Evolutionary conservation across 768 basidiomycete genomes (phyloP).

Genomic region (Ramaria rubella): DNA sequence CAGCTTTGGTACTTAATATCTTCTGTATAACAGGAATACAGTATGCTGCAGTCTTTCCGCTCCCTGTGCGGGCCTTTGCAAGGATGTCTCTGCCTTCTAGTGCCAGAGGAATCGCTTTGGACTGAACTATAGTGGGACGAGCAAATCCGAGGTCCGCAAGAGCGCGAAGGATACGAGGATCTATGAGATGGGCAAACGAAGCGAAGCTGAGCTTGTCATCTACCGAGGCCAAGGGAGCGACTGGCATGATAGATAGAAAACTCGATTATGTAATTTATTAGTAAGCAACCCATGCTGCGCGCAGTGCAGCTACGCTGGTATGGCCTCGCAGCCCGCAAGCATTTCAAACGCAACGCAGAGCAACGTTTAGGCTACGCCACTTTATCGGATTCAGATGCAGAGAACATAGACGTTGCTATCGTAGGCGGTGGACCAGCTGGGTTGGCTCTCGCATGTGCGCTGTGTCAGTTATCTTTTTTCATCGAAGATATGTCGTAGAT

Average conservation of each 20-base stretch:
- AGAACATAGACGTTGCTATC: slow-evolving; percentile 81
- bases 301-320: not conserved
- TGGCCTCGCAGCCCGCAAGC: not conserved
- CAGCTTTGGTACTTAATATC: slow-evolving; percentile 72
- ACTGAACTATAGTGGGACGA: slow-evolving; percentile 86
- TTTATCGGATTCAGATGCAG: slow-evolving; percentile 6
- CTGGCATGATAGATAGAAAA: not conserved
- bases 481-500: slow-evolving; percentile 1
- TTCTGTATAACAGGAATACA: slow-evolving; percentile 88
- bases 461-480: slow-evolving; percentile 46
- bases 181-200: slow-evolving; percentile 70
- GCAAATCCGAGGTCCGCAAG: slow-evolving; percentile 88
- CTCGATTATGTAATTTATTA: not conserved
- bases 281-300: not conserved
- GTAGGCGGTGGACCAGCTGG: slow-evolving; percentile 94
- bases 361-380: not conserved
- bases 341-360: not conserved
- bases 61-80: slow-evolving; percentile 90
- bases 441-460: slow-evolving; percentile 78
- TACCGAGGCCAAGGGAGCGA: slow-evolving; percentile 14
- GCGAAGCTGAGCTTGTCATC: slow-evolving; percentile 32
- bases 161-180: slow-evolving; percentile 77
- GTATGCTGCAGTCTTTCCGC: slow-evolving; percentile 96
- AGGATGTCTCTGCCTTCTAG: slow-evolving; percentile 87
- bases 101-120: slow-evolving; percentile 86